A percentile compares a stretch with the other conserved stretches of the same genome.
These are phyloP conservation scores for Mycena alexandri DNA, from an alignment of 768 basidiomycete genomes.

Conservation along the genomic window DNA sequence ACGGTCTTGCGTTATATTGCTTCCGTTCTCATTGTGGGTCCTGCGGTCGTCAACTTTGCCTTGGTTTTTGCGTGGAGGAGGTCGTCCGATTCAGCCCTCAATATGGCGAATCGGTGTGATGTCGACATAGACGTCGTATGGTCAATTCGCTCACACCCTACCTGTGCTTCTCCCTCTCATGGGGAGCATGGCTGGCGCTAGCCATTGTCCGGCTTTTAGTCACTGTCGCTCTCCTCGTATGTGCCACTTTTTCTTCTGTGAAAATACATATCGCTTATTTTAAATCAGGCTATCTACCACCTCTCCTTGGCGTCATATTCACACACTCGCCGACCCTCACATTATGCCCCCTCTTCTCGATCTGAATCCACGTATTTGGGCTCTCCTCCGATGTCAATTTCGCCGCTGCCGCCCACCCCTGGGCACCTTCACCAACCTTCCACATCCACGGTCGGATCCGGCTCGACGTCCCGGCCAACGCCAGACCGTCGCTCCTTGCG, in stretches of 20 bases:
- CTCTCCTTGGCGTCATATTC: constrained; percentile 44
- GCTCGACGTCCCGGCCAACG: constrained; percentile 28
- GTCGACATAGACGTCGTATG: constrained; percentile 79
- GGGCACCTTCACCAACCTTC: constrained; percentile 38
- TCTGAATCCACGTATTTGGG: constrained; percentile 38
- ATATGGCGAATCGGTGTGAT: constrained; percentile 61
- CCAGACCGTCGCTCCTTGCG: constrained; percentile 34
- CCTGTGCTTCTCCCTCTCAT: constrained; percentile 53
- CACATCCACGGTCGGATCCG: constrained; percentile 39
- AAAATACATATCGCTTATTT: constrained; percentile 4
- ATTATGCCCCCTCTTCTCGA: constrained; percentile 28
- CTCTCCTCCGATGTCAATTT: constrained; percentile 36
- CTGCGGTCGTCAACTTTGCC: constrained; percentile 67
- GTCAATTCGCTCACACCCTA: constrained; percentile 55
- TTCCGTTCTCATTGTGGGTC: constrained; percentile 61
- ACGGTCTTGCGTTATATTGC: constrained; percentile 56
- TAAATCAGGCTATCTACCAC: constrained; percentile 46
- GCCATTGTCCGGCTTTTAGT: constrained; percentile 65
- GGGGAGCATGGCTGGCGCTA: constrained; percentile 68
- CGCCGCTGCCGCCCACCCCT: constrained; percentile 23
- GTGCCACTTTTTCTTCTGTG: constrained; percentile 45
- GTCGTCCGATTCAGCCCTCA: constrained; percentile 51
- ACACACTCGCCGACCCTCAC: constrained; percentile 41
- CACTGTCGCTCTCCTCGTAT: constrained; percentile 66
- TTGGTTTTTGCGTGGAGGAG: constrained; percentile 68